Base-by-base conservation (phyloP, 805 yeast species). In the Hanseniaspora mollemarum region DNA sequence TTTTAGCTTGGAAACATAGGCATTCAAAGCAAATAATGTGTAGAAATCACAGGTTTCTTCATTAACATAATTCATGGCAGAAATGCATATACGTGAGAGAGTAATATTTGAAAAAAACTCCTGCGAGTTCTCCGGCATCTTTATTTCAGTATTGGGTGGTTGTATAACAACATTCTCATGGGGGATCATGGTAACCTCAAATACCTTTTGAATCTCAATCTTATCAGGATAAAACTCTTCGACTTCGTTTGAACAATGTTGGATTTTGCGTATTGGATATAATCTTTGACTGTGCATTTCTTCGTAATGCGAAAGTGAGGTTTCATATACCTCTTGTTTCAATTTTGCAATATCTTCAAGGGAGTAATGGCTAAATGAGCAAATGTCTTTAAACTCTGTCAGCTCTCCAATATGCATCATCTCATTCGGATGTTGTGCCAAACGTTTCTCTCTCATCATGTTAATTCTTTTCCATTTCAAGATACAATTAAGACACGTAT, bases 91-190 rank as follows among this genome's bases (percentile, higher is more conserved):
- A 21, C 49, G 46, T 13, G 40, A 28, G 15, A 43, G 32, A 4
- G 43, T 33, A 32, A 26, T 25, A 22, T 38, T 42, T 3, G 46
- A 28, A 8, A 36, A 35, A 15, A 46, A 39, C 16, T 37, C 21
- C 12, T 45, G 35, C 15, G 38, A 38, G 36, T 49, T 42, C 12
- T 54, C 54, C 13, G 15, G 22, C 2, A 45, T 5, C 19, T 21
- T 28, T 6, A 24, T 49, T 31, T 44, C 31, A 9, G n/a, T 35
- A 2, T 24, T 2, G 2, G 54, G 52, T 5, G 38, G 32, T 15
- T 53, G 54, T 2, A 54, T 49, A 18, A 41, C 48, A 4, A 49
- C 33, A 16, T 37, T 37, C 3, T 48, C 28, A 26, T 54, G 56
- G 1, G 54, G 46, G n/a, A 54, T 52, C 46, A 54, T 36, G 10